Evolutionary conservation across 108 stramenopile genomes (phyloP).

Genomic region (Nitzschia sp.): DNA sequence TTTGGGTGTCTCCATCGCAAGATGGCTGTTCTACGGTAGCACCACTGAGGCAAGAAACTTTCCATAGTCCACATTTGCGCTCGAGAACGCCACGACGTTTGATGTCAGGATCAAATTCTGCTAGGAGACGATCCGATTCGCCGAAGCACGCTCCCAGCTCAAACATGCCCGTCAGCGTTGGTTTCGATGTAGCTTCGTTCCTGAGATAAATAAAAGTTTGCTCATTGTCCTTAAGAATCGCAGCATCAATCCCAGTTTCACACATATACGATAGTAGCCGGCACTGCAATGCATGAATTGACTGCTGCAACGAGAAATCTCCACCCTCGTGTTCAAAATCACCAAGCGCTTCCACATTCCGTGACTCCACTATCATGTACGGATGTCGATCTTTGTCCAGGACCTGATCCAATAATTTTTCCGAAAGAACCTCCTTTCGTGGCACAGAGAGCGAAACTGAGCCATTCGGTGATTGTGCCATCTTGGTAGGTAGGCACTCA

Average conservation of each 20-base stretch:
- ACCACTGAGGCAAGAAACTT: not conserved
- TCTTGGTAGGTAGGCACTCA: constrained; percentile 28
- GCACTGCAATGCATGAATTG: constrained; percentile 34
- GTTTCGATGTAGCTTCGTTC: not conserved
- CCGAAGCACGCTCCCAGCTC: not conserved
- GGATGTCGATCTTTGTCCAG: constrained; percentile 56
- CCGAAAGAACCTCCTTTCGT: not conserved
- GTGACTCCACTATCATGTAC: constrained; percentile 36
- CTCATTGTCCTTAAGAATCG: constrained; percentile 26
- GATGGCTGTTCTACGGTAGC: no score
- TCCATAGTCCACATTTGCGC: constrained; percentile 26
- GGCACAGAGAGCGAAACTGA: not conserved
- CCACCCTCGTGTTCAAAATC: constrained; percentile 25
- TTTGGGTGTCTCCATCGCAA: not conserved
- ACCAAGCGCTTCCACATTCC: constrained; percentile 44
- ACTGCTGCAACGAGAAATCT: constrained; percentile 15
- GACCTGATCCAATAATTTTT: constrained; percentile 51
- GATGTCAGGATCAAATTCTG: not conserved
- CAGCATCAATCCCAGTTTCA: constrained; percentile 49
- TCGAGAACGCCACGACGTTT: constrained; percentile 32
- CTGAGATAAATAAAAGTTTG: constrained; percentile 13
- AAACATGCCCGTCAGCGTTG: not conserved
- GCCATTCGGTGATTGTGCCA: constrained; percentile 7
- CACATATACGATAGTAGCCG: constrained; percentile 59
- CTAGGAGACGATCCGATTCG: not conserved